Percentiles rank a stretch among this genome's conserved stretches.
phyloP scores from a whole-genome alignment of 768 basidiomycete genomes.

The Amanita thiersii region DNA sequence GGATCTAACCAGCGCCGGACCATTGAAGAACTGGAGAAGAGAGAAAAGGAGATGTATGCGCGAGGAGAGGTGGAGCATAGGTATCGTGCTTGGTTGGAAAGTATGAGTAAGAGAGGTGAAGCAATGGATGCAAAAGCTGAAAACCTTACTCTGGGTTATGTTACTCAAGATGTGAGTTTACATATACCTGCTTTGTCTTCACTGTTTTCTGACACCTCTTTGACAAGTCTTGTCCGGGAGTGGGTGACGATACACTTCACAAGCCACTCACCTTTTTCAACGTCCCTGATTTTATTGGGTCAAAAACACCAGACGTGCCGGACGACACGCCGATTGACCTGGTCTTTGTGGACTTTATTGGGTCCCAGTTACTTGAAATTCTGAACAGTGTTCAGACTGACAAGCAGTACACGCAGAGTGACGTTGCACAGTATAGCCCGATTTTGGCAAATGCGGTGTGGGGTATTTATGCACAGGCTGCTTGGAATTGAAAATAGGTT shows the following conservation, averaged over 20 bases:
- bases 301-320: conserved; percentile 40
- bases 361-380: conserved; percentile 36
- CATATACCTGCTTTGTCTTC: background rate
- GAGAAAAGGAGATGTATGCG: conserved; percentile 29
- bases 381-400: conserved; percentile 48
- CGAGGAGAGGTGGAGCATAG: conserved; percentile 42
- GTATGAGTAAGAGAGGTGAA: conserved; percentile 37
- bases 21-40: conserved; percentile 10
- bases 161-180: conserved; percentile 54
- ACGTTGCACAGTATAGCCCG: conserved; percentile 49
- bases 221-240: conserved; percentile 55
- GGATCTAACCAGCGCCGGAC: conserved; percentile 30
- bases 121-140: conserved; percentile 31
- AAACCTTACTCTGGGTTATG: conserved; percentile 65
- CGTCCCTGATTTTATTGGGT: conserved; percentile 52
- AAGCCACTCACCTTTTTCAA: conserved; percentile 47
- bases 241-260: conserved; percentile 70
- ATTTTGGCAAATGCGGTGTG: conserved; percentile 42
- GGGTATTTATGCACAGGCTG: conserved; percentile 46
- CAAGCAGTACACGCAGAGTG: conserved; percentile 39
- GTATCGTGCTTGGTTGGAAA: conserved; percentile 50
- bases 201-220: background rate
- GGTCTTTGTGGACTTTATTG: conserved; percentile 70
- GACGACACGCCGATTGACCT: conserved; percentile 55
- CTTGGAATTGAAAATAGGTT: conserved; percentile 28